phyloP scores from a whole-genome alignment of 106 monocot genomes.

The Ottelia alismoides region DNA sequence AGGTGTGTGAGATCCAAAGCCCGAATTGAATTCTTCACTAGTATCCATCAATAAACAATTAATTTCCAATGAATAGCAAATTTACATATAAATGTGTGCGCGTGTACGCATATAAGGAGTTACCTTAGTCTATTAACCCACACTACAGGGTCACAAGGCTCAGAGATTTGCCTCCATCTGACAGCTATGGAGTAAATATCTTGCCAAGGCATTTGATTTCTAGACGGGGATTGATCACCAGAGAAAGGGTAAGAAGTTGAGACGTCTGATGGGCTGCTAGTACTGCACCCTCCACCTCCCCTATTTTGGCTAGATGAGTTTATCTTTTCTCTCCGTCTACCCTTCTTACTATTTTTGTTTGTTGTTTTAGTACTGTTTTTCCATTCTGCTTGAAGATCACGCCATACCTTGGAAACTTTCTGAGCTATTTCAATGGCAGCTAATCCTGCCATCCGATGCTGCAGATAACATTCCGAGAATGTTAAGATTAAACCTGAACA shows the following conservation, averaged over 20 bases:
- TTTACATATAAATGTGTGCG: too few species aligned
- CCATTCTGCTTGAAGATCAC: slow-evolving; percentile 18
- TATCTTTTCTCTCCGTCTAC: slow-evolving; percentile 55
- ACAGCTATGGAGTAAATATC: slow-evolving; percentile 76
- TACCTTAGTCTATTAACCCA: slow-evolving; percentile 93
- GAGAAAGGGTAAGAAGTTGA: slow-evolving; percentile 24
- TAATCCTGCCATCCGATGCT: slow-evolving; percentile 92
- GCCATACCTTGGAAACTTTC: slow-evolving; percentile 71
- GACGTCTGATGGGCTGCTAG: slow-evolving; percentile 30
- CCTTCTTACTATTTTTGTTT: slow-evolving; percentile 62
- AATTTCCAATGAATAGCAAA: neutral
- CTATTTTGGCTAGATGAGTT: slow-evolving; percentile 52
- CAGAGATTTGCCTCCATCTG: slow-evolving; percentile 95
- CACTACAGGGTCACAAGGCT: slow-evolving; percentile 97
- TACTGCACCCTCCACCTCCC: slow-evolving; percentile 65
- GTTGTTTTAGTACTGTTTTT: slow-evolving; percentile 23
- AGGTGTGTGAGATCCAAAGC: slow-evolving; percentile 91
- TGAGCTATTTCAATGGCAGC: slow-evolving; percentile 96
- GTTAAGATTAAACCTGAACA: too few species aligned
- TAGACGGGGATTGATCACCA: slow-evolving; percentile 41
- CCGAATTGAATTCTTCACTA: slow-evolving; percentile 88
- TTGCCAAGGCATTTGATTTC: slow-evolving; percentile 45
- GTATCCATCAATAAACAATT: neutral
- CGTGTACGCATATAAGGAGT: too few species aligned
- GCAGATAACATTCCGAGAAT: slow-evolving; percentile 14